Conservation (phyloP, 2,329 filamentous ascomycete genomes). For the Fusarium sp. region DNA sequence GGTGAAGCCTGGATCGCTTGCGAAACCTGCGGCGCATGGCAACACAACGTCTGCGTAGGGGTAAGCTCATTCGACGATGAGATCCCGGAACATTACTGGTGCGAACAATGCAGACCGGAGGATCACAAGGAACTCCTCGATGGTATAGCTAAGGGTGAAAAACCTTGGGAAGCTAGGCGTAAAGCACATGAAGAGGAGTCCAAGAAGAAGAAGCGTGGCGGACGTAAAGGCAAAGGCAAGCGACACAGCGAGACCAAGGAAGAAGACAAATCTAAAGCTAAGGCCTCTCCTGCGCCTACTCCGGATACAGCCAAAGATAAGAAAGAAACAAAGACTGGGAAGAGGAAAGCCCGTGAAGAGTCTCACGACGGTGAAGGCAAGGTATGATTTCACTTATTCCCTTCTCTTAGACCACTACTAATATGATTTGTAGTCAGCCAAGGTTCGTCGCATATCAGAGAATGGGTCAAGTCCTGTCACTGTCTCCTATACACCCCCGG, state of each 20-base stretch:
- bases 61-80: slow-evolving; percentile 83
- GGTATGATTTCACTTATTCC: slow-evolving; percentile 52
- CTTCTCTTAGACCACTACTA: background rate
- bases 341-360: slow-evolving; percentile 70
- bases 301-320: slow-evolving; percentile 60
- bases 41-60: slow-evolving; percentile 96
- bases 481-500: slow-evolving; percentile 62
- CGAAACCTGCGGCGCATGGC: slow-evolving; percentile 93
- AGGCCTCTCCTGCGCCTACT: slow-evolving; percentile 56
- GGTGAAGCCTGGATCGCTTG: slow-evolving; percentile 96
- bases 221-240: slow-evolving; percentile 74
- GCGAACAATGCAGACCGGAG: slow-evolving; percentile 87
- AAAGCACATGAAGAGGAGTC: slow-evolving; percentile 72
- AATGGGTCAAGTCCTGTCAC: slow-evolving; percentile 51
- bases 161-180: slow-evolving; percentile 83
- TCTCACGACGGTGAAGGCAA: slow-evolving; percentile 65
- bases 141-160: slow-evolving; percentile 82
- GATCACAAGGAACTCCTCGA: slow-evolving; percentile 85
- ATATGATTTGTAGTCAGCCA: slow-evolving; percentile 52
- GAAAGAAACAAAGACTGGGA: slow-evolving; percentile 63
- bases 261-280: slow-evolving; percentile 65
- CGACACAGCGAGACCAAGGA: slow-evolving; percentile 73
- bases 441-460: slow-evolving; percentile 68
- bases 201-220: slow-evolving; percentile 68
- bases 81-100: slow-evolving; percentile 87